Evolutionary conservation across 306 rosid species (phyloP), one percentile per base, ranked within the genome.

Genomic region (Arachis stenosperma): DNA sequence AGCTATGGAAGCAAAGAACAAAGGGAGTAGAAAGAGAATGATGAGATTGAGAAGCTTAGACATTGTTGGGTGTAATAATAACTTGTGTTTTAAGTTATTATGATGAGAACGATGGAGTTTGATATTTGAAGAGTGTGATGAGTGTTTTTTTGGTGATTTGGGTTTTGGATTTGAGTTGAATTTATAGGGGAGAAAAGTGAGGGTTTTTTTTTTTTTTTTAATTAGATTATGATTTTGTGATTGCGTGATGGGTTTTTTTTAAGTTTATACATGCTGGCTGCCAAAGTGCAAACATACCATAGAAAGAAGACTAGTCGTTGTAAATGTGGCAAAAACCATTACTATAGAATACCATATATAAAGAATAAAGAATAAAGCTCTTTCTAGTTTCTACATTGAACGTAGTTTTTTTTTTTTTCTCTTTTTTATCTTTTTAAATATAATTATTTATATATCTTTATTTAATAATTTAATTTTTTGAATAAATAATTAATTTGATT

Each of bases 1-100:
- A 46, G 84, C 75, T 5, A 14, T 37, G 4, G 78, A n/a, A 43
- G 61, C 36, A 30, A 71, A 48, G 53, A 48, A 54, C 7, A 67
- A 29, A 13, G 70, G 41, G 6, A 69, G 15, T 10, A 72, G 44
- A 6, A 52, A 52, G 14, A 80, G 50, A 40, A 81, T 9, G 53
- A 84, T 65, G 70, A 65, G 22, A 74, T 55, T 2, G 36, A 11
- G 57, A 11, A 52, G 57, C 14, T 6, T 52, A 8, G 29, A 14
- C 57, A 52, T 52, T 52, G 3, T 6, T 42, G 46, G 7, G 37
- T 33, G 37, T 33, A 33, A 33, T 2, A 48, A 10, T 48, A 9
- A 11, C 55, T 52, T 52, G 29, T 2, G 57, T 52, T 52, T 52
- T 7, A 52, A 52, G 29, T 3, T 3, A 52, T n/a, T 52, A 10